phyloP scores from a whole-genome alignment of 176 grass and related monocot genomes.

The Pharus latifolius region DNA sequence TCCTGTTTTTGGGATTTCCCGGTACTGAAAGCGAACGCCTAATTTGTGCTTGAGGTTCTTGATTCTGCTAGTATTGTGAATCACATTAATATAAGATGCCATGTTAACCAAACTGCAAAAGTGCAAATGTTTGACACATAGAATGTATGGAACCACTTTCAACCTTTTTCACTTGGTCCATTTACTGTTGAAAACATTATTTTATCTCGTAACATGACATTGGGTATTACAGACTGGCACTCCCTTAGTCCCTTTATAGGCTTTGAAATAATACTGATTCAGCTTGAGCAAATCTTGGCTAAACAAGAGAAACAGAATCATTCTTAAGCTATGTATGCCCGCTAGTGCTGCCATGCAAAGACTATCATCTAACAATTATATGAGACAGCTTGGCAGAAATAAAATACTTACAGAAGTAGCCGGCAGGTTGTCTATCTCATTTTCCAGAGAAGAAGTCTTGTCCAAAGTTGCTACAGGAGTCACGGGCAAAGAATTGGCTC shows the following conservation, averaged over 20 bases:
- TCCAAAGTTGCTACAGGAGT: conserved; percentile 48
- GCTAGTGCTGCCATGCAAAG: background rate
- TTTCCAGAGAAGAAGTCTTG: conserved; percentile 27
- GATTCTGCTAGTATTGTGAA: conserved; percentile 21
- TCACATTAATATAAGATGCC: background rate
- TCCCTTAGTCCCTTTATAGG: background rate
- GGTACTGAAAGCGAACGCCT: conserved; percentile 87
- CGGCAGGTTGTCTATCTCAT: conserved; percentile 38
- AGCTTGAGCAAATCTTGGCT: background rate
- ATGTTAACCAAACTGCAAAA: background rate
- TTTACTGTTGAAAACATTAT: background rate
- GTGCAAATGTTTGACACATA: background rate
- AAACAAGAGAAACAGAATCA: too few relatives aligned
- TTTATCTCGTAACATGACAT: background rate
- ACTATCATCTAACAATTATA: background rate
- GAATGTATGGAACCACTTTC: background rate
- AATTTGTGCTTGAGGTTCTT: conserved; percentile 59
- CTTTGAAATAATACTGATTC: background rate
- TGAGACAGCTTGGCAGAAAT: background rate
- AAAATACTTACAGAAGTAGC: conserved; percentile 45
- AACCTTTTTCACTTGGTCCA: background rate
- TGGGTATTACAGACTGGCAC: background rate
- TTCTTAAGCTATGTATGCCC: too few relatives aligned
- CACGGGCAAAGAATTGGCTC: conserved; percentile 77
- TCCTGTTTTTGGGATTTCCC: conserved; percentile 66